phyloP scores from a whole-genome alignment of 1,139 yeast genomes.

The Diutina rugosa region DNA sequence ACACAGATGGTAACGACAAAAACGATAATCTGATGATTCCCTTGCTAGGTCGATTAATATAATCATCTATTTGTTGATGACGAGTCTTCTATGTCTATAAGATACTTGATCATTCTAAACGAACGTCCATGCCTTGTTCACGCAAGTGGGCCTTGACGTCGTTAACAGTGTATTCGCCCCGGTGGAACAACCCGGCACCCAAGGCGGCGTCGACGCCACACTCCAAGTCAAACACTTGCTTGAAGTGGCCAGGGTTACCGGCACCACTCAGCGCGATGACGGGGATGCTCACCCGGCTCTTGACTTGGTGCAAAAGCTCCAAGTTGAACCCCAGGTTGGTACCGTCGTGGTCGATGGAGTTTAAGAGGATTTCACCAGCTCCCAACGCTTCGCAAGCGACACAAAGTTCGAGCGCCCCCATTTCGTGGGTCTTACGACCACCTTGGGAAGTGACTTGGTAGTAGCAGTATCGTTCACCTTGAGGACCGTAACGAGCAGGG shows the following conservation, averaged over 20 bases:
- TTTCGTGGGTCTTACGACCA: constrained; percentile 77
- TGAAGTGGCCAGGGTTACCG: constrained; percentile 81
- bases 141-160: constrained; percentile 64
- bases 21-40: too few species aligned
- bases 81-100: neutral
- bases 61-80: too few species aligned
- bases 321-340: constrained; percentile 85
- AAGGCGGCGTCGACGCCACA: constrained; percentile 91
- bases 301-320: constrained; percentile 69
- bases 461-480: constrained; percentile 81
- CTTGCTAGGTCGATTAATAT: too few species aligned
- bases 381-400: constrained; percentile 84
- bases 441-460: constrained; percentile 95
- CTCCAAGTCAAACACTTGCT: constrained; percentile 60
- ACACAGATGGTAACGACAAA: too few species aligned
- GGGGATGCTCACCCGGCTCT: constrained; percentile 67
- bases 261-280: constrained; percentile 98
- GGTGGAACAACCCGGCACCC: constrained; percentile 96
- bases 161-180: constrained; percentile 80
- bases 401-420: constrained; percentile 86
- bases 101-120: neutral
- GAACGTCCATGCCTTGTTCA: constrained; percentile 7
- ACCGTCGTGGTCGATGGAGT: constrained; percentile 95
- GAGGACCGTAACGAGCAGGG: constrained; percentile 54
- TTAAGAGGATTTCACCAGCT: constrained; percentile 89